Base-by-base conservation (phyloP, 805 yeast genomes). In the Pichia rugopelliculosa region DNA sequence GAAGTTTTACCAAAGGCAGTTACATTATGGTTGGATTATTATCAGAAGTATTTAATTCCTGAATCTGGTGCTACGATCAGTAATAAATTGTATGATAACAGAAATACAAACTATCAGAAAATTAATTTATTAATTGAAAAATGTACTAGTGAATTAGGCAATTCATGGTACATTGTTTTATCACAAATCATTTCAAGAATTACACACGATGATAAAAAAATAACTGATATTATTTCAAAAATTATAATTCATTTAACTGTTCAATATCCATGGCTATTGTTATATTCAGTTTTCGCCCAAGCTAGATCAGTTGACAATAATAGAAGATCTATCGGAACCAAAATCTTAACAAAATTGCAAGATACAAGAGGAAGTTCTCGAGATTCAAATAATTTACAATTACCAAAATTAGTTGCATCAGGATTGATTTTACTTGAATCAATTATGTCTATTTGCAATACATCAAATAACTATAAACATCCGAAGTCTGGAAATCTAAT, bases 1-100 rank as follows among this genome's bases (percentile, higher is more conserved):
- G 97, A 93, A 64, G 84, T 91, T 0, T 67, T 93, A 20, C 98
- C 99, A 0, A 89, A 88, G 57, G 76, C 87, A n/a, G 75, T 90
- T 6, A 88, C 96, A 0, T 74, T 87, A 9, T 93, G 99, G 99
- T 69, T 93, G 22, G 96, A 90, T 56, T 85, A 83, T 61, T 79
- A 75, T 1, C 72, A 70, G 33, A 62, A 58, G 40, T 64, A 63
- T 45, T 52, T 44, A 22, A 17, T 39, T 18, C 12, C 33, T 7
- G 44, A 33, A 2, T 22, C 44, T 1, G 21, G 17, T 13, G 15
- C 42, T 24, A 20, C 34, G 3, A 13, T 44, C 3, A 26, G 34
- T 11, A 36, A 38, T 4, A 46, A 45, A 26, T 33, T 52, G 2
- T 21, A 39, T 25, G 36, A 37, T 25, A 20, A 33, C 10, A 43